Percentiles rank a stretch among this genome's conserved stretches.
These are phyloP conservation scores for Tetradesmus lagerheimii DNA, from an alignment of 139 green algal species.

Conservation along the genomic window DNA sequence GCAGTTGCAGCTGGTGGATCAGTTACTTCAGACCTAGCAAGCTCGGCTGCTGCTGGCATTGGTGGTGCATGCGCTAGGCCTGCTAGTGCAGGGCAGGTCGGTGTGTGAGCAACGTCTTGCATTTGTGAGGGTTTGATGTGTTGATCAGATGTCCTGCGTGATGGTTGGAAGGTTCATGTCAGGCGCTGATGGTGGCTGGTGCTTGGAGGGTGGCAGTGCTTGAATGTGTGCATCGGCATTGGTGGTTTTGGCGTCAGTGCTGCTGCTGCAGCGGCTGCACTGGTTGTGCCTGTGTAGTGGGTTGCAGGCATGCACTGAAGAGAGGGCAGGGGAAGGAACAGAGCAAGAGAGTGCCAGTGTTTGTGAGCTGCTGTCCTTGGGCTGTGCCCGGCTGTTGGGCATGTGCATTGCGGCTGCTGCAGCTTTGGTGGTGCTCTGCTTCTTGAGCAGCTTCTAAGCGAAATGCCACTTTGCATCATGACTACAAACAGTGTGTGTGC, in stretches of 20 bases:
- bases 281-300: not conserved
- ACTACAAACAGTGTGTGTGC: too few relatives aligned
- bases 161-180: not conserved
- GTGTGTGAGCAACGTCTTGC: too few relatives aligned
- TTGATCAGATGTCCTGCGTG: too few relatives aligned
- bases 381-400: too few relatives aligned
- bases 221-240: too few relatives aligned
- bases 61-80: not conserved
- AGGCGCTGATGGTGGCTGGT: not conserved
- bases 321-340: not conserved
- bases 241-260: not conserved
- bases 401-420: too few relatives aligned
- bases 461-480: too few relatives aligned
- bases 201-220: too few relatives aligned
- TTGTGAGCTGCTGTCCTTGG: not conserved
- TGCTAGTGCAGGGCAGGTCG: not conserved
- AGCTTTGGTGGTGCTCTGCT: too few relatives aligned
- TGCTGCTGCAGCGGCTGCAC: not conserved
- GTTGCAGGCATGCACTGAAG: not conserved
- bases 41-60: not conserved
- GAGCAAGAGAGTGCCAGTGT: not conserved
- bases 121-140: not conserved
- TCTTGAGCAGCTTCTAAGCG: too few relatives aligned
- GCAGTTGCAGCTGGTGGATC: not conserved
- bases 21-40: not conserved